Evolutionary conservation across 1,284 basidiomycete species (phyloP), one percentile per base, ranked within the genome.

Genomic region (Gastroboletus turbinatus): DNA sequence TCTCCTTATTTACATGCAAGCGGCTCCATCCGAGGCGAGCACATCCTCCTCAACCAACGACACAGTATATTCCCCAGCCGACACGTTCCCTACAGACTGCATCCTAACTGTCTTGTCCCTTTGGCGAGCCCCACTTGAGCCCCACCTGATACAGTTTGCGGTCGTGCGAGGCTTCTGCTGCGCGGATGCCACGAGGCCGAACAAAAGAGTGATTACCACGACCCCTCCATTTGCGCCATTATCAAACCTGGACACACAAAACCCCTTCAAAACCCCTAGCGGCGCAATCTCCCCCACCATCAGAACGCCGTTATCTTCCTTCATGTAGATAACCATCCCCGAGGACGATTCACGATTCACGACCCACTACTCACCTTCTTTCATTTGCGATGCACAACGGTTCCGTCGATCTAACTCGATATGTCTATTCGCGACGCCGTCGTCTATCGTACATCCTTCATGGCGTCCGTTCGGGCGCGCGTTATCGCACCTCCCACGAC

Each of bases 161-260:
- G 17, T 55, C 50, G 36, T 53, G 55, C 27, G 21, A 51, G 8
- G 44, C 47, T 57, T 58, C 55, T 42, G 10, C 46, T 49, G 51
- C 50, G 35, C 47, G 38, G 40, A 29, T 30, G 30, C 45, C 62
- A 63, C 30, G 51, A 65, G 64, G 62, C 59, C 21, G 29, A 11
- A 11, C 25, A 10, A 44, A 19, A 6, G n/a, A n/a, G 25, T 17
- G 30, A 17, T n/a, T 13, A 33, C 42, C 30, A 21, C 29, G 39
- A 44, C 29, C 35, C 38, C 46, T 19, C 38, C 33, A 21, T 55
- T 47, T 46, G 13, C 57, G 52, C 50, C 56, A n/a, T 45, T 21
- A 61, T 64, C 59, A 53, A 52, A 32, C 32, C 5, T 19, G 35
- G n/a, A 8, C 23, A 33, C 42, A n/a, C 19, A 14, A 44, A 10